Base-by-base conservation (phyloP, 257 asterid species). In the Ballota nigra region DNA sequence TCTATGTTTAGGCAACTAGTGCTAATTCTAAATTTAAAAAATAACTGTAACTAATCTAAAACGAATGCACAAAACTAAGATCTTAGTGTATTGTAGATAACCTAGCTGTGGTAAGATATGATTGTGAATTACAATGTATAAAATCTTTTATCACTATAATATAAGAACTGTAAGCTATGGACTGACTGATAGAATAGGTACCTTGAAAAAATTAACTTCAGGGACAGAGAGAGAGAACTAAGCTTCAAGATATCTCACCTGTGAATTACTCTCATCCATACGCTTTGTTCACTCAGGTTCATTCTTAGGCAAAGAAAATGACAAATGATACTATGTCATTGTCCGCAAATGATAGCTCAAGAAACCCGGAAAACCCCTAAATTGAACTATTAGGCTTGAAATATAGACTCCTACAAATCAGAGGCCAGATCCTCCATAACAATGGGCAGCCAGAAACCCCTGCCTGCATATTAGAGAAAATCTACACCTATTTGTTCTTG, bases 231-330 rank as follows among this genome's bases (percentile, higher is more conserved):
- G 34, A 40, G 81, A 52, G 73, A 58, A 70, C 68, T 40, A 41
- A 74, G 76, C 73, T 36, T 68, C 56, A 69, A 62, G 74, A 78
- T 60, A 58, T 75, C 88, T 87, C 82, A 83, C 86, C 90, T 79
- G 83, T 41, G 28, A 45, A 63, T 62, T 49, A 45, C 79, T 77
- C 87, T 75, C 81, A 70, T 58, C 77, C 82, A 82, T 66, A 56
- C 73, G 81, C 82, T 83, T 79, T 78, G 84, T 81, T 72, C 83
- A 81, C 77, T 79, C 76, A 71, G 77, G 72, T n/a, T 71, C 81
- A 63, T 72, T 77, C 71, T 74, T 76, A 80, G 66, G 83, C 81
- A 77, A 73, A 66, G 73, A 74, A 75, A 77, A 66, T 66, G 80
- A 76, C 69, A 69, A 74, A 58, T 74, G 77, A 72, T 61, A 65